Base-by-base conservation (phyloP, 495 filamentous ascomycete species). In the Haplographium delicatum region DNA sequence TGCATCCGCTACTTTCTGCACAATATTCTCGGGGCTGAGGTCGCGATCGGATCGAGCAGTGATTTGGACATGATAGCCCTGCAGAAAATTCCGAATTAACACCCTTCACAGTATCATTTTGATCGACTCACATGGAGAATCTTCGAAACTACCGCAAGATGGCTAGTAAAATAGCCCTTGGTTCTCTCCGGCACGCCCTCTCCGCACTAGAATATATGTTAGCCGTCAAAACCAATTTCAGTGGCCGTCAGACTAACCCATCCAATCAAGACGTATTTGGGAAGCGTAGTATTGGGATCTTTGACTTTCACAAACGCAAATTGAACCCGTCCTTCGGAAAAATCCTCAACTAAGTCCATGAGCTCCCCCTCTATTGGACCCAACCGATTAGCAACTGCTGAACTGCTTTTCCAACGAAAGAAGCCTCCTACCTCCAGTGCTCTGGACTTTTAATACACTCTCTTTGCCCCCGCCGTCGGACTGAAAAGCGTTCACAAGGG, bases 151-250 rank as follows among this genome's bases (percentile, higher is more conserved):
- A 88, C 82, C 51, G 88, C 82, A 16, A 91, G 66, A 70, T 99
- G 90, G 62, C 89, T 96, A 27, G 89, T 96, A 61, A 97, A 99
- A 64, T 97, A 97, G 20, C 93, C 93, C 64, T 97, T 97, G 13
- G 91, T 96, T 58, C 91, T 76, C 71, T 97, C 93, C 6, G 93
- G 93, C n/a, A 99, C 93, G 49, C 94, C 94, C 59, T 95, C 91
- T 34, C 93, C 93, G 65, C 93, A 99, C 67, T 74, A 50, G 46
- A 49, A 61, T 58, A n/a, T 28, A n/a, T 41, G 49, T 58, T 44
- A 62, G 56, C 34, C 23, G 13, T 24, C 7, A 9, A 41, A 22
- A 0, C 4, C 28, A 30, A 27, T 16, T 16, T 26, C 24, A 20
- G n/a, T 20, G 25, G 25, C 19, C 10, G 11, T 22, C 16, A 9